These are phyloP conservation scores for Allantophomopsis cytisporea DNA, from an alignment of 2,329 filamentous ascomycete genomes.

Conservation along the genomic window DNA sequence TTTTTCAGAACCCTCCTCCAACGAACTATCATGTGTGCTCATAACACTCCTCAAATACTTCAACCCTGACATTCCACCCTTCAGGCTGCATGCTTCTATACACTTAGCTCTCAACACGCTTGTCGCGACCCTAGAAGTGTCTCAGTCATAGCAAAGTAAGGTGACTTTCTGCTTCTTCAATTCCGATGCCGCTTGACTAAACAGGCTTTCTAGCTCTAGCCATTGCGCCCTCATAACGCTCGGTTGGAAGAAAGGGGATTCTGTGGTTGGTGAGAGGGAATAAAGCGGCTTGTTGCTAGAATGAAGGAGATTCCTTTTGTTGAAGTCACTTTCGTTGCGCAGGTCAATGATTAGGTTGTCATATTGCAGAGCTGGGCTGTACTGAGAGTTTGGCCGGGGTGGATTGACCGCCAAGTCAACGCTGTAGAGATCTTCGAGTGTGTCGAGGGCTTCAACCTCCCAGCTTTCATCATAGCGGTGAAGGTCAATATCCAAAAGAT, in stretches of 20 bases:
- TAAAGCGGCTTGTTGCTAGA: constrained; percentile 1
- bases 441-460: constrained; percentile 20
- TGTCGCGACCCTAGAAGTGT: constrained; percentile 1
- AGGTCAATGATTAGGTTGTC: not conserved
- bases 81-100: not conserved
- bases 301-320: not conserved
- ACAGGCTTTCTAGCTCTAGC: not conserved
- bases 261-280: not conserved
- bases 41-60: not conserved
- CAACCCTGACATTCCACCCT: constrained; percentile 1
- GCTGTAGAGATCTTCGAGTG: too few species aligned
- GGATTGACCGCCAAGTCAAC: too few species aligned
- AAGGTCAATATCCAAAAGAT: constrained; percentile 32
- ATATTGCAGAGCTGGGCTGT: too few species aligned
- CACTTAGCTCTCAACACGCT: constrained; percentile 1
- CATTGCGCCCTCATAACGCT: not conserved
- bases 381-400: too few species aligned
- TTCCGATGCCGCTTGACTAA: not conserved
- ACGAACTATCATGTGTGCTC: too few species aligned
- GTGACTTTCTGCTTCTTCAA: not conserved
- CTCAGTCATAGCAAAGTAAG: constrained; percentile 1
- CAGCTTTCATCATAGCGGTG: constrained; percentile 41
- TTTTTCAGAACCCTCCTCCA: too few species aligned
- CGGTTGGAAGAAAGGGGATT: not conserved
- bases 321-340: not conserved